Evolutionary conservation across 805 yeast genomes (phyloP).

Genomic region (Candida ficus): DNA sequence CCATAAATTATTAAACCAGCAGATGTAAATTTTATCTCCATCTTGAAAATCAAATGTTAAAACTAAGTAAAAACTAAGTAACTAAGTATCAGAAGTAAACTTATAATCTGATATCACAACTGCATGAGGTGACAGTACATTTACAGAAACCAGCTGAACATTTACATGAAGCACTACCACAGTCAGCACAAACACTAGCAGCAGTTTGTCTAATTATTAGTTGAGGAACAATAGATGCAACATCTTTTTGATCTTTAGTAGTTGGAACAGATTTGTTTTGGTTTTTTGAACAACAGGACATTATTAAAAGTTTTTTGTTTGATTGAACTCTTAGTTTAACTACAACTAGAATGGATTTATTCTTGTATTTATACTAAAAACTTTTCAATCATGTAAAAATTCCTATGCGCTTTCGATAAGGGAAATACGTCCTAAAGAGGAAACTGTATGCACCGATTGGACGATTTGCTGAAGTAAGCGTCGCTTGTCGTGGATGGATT

Average conservation of each 20-base stretch:
- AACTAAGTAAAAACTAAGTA: neutral
- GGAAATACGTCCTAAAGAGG: conserved; percentile 13
- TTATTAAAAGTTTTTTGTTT: neutral
- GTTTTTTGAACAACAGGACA: conserved; percentile 21
- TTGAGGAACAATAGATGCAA: conserved; percentile 15
- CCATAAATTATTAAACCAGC: too few species aligned
- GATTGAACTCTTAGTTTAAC: too few species aligned
- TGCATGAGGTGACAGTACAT: conserved; percentile 21
- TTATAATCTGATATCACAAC: conserved; percentile 22
- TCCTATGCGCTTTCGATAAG: conserved; percentile 6
- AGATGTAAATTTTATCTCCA: too few species aligned
- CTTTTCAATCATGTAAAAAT: too few species aligned
- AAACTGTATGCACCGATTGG: conserved; percentile 11
- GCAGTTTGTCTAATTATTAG: conserved; percentile 20
- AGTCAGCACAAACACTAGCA: conserved; percentile 19
- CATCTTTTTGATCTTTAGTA: neutral
- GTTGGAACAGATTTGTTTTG: conserved; percentile 9
- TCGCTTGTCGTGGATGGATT: too few species aligned
- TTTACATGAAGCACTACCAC: conserved; percentile 23
- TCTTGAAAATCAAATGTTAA: too few species aligned
- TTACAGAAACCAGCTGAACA: conserved; percentile 24
- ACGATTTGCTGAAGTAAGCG: too few species aligned
- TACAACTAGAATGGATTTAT: too few species aligned
- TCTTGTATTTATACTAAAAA: neutral
- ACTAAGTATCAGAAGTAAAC: neutral